These are phyloP conservation scores for Murraya paniculata DNA, from an alignment of 345 rosid species.

Conservation along the genomic window DNA sequence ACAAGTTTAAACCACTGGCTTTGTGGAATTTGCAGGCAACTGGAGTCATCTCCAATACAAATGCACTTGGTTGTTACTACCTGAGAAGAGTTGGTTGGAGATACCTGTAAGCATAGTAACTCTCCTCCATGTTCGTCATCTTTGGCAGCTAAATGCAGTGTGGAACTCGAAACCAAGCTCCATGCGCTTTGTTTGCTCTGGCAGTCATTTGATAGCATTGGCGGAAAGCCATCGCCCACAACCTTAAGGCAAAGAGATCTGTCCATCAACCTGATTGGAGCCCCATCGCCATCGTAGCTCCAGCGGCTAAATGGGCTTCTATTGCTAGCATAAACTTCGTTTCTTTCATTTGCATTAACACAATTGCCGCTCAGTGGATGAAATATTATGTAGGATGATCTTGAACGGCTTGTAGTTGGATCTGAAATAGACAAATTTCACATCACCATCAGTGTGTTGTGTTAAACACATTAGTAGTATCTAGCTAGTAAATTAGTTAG, in stretches of 20 bases:
- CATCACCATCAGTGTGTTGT: too few species aligned
- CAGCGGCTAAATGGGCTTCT: conserved; percentile 1
- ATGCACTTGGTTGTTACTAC: conserved; percentile 29
- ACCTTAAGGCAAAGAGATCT: conserved; percentile 3
- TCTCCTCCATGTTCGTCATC: conserved; percentile 29
- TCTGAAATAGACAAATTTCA: conserved; percentile 19
- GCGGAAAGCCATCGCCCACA: conserved; percentile 22
- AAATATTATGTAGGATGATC: conserved; percentile 23
- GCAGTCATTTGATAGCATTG: conserved; percentile 21
- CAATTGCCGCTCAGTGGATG: conserved; percentile 37
- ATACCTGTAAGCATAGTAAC: conserved; percentile 27
- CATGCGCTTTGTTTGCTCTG: conserved; percentile 22
- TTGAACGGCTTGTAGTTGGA: conserved; percentile 23
- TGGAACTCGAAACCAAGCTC: conserved; percentile 25
- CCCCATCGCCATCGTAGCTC: conserved; percentile 4
- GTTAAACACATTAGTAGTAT: neutral
- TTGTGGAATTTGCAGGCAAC: conserved; percentile 25
- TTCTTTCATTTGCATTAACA: conserved; percentile 20
- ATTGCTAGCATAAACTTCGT: conserved; percentile 9
- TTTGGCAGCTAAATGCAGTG: conserved; percentile 33
- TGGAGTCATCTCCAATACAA: conserved; percentile 27
- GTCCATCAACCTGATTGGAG: neutral
- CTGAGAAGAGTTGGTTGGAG: conserved; percentile 1
- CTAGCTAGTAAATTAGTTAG: neutral
- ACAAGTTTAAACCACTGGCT: conserved; percentile 46